These are phyloP conservation scores for Cryptococcus floricola DNA, from an alignment of 1,284 basidiomycete species.

Conservation along the genomic window DNA sequence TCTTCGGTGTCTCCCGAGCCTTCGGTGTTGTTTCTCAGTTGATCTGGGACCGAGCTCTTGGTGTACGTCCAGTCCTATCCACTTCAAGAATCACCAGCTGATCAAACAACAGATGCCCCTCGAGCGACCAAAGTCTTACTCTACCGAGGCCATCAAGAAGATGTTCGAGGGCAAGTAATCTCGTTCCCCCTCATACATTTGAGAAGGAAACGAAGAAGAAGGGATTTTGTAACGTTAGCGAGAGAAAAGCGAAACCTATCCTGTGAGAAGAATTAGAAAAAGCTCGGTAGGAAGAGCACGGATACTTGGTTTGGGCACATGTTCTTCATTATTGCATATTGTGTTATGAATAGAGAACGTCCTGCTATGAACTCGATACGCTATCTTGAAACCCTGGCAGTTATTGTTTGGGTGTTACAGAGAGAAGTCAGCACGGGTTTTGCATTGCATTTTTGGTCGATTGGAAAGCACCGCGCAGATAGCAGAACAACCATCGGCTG, in stretches of 20 bases:
- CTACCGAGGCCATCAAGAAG: conserved; percentile 50
- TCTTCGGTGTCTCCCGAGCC: conserved; percentile 93
- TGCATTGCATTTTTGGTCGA: too few relatives aligned
- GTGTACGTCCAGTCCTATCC: conserved; percentile 61
- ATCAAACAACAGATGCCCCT: conserved; percentile 39
- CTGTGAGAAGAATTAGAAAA: too few relatives aligned
- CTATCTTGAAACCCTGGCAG: too few relatives aligned
- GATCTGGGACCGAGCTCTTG: conserved; percentile 93
- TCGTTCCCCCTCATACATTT: background rate
- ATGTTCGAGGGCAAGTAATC: conserved; percentile 46
- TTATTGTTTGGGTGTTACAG: too few relatives aligned
- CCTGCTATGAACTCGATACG: too few relatives aligned
- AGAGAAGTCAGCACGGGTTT: too few relatives aligned
- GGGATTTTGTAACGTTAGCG: background rate
- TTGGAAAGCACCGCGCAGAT: too few relatives aligned
- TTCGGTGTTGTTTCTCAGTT: conserved; percentile 85
- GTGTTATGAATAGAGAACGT: too few relatives aligned
- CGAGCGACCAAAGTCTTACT: conserved; percentile 52
- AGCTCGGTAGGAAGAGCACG: too few relatives aligned
- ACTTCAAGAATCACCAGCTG: background rate
- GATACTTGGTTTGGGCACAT: too few relatives aligned
- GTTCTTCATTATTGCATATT: too few relatives aligned
- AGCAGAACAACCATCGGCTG: too few relatives aligned
- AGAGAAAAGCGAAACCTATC: background rate
- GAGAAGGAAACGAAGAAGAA: background rate